Conservation (phyloP, 2,329 filamentous ascomycete species). For the Scortechinia acanthostroma region DNA sequence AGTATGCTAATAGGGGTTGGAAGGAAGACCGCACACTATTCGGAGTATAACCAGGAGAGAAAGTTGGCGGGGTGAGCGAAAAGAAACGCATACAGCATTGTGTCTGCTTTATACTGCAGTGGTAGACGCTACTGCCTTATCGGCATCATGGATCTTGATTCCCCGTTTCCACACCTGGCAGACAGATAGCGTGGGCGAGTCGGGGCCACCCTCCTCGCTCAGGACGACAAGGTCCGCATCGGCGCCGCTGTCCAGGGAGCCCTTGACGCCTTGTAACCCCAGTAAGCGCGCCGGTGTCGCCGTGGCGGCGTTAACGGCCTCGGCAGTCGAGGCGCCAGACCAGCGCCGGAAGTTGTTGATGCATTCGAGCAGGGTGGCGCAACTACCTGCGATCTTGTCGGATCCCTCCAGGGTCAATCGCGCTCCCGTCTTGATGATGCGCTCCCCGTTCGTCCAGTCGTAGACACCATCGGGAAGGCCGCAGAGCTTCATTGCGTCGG, state of each 20-base stretch:
- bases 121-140: no score
- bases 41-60: no score
- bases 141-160: conserved; percentile 26
- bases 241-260: conserved; percentile 51
- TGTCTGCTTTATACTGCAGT: no score
- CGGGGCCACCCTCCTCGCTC: conserved; percentile 38
- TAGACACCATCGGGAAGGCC: conserved; percentile 80
- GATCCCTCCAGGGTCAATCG: conserved; percentile 72
- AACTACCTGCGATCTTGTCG: conserved; percentile 70
- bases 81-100: no score
- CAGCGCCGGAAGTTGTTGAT: conserved; percentile 75
- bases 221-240: conserved; percentile 68
- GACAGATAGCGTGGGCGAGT: conserved; percentile 45
- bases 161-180: conserved; percentile 80
- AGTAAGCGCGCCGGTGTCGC: conserved; percentile 73
- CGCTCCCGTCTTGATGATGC: conserved; percentile 64
- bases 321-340: conserved; percentile 61
- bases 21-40: no score
- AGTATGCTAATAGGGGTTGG: no score
- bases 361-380: conserved; percentile 72
- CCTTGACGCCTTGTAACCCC: conserved; percentile 60
- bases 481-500: conserved; percentile 83
- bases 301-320: conserved; percentile 68
- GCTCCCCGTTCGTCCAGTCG: conserved; percentile 72
- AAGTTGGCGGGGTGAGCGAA: no score